phyloP scores from a whole-genome alignment of 495 filamentous ascomycete genomes.

The Annulohypoxylon maeteangense region DNA sequence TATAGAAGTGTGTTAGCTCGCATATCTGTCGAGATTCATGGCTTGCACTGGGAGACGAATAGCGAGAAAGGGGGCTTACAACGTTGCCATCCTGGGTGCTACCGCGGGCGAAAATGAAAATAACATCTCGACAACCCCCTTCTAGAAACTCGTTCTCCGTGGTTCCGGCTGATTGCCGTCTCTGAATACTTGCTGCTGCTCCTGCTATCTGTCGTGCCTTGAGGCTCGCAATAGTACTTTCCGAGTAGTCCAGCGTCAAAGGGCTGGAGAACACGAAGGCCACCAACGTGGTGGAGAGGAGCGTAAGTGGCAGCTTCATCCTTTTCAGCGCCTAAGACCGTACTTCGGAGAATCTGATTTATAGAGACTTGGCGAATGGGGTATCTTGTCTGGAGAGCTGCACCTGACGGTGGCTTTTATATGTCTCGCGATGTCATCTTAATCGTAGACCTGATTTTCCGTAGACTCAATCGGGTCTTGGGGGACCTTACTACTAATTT shows the following conservation, averaged over 20 bases:
- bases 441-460: background rate
- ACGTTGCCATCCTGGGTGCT: conserved; percentile 64
- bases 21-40: background rate
- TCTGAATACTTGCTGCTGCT: background rate
- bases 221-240: conserved; percentile 27
- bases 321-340: background rate
- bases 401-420: background rate
- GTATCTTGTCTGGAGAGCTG: background rate
- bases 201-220: conserved; percentile 16
- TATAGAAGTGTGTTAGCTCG: background rate
- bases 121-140: conserved; percentile 57
- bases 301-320: conserved; percentile 38
- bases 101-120: conserved; percentile 64
- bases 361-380: background rate
- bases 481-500: background rate
- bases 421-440: background rate
- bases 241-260: conserved; percentile 43
- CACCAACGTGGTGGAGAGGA: conserved; percentile 39
- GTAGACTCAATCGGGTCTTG: background rate
- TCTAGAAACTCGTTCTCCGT: conserved; percentile 57
- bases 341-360: background rate
- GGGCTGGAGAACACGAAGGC: conserved; percentile 39
- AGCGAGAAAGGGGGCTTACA: conserved; percentile 45
- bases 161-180: conserved; percentile 30
- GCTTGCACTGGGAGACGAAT: background rate